Evolutionary conservation across 495 filamentous ascomycete species (phyloP).

Genomic region (Aspergillus affinis): DNA sequence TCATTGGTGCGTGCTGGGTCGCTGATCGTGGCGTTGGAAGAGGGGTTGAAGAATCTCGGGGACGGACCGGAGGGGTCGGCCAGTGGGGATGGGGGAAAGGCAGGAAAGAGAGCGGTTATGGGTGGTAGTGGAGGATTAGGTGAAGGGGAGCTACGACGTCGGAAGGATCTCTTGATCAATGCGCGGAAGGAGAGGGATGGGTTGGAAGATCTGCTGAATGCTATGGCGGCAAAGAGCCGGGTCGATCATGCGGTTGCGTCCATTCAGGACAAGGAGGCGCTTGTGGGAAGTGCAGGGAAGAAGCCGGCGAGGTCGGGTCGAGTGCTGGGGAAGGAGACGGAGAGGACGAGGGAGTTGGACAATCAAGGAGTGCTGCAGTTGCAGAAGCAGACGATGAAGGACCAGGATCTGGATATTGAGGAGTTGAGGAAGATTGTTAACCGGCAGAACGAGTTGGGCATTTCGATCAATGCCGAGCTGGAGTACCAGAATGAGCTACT

Average conservation of each 20-base stretch:
- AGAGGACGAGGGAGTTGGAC: conserved; percentile 82
- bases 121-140: conserved; percentile 51
- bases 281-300: conserved; percentile 37
- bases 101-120: not conserved
- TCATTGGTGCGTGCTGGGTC: conserved; percentile 72
- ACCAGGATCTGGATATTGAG: conserved; percentile 82
- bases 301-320: conserved; percentile 50
- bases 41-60: conserved; percentile 58
- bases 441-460: conserved; percentile 81
- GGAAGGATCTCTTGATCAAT: conserved; percentile 74
- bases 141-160: conserved; percentile 81
- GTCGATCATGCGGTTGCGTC: conserved; percentile 49
- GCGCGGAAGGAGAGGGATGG: conserved; percentile 84
- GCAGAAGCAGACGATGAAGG: conserved; percentile 76
- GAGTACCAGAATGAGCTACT: conserved; percentile 82
- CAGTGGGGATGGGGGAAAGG: not conserved
- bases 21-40: conserved; percentile 65
- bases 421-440: conserved; percentile 73
- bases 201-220: conserved; percentile 75
- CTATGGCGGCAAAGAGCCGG: conserved; percentile 60
- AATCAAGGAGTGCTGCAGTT: conserved; percentile 86
- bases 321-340: conserved; percentile 87
- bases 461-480: conserved; percentile 82
- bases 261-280: conserved; percentile 55
- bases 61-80: conserved; percentile 9